Evolutionary conservation across 768 basidiomycete species (phyloP).

Genomic region (Suillus brevipes): DNA sequence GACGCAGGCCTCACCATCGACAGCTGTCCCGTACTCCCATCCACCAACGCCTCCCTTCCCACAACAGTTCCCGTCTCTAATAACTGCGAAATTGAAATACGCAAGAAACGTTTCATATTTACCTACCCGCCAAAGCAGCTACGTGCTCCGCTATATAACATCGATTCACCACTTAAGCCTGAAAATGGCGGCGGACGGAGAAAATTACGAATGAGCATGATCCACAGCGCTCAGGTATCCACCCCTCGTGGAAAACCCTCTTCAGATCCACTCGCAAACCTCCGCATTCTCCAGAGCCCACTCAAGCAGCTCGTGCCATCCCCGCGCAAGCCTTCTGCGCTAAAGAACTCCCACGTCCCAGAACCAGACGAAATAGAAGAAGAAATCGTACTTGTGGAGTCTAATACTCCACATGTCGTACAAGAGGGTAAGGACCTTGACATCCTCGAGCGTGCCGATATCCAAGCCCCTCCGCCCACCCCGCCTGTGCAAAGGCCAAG

Average conservation of each 20-base stretch:
- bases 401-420: conserved; percentile 63
- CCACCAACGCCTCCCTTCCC: conserved; percentile 30
- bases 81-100: conserved; percentile 66
- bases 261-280: conserved; percentile 58
- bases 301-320: conserved; percentile 21
- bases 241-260: conserved; percentile 55
- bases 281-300: conserved; percentile 57
- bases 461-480: conserved; percentile 16
- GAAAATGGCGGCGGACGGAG: conserved; percentile 23
- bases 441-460: conserved; percentile 68
- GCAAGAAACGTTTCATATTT: conserved; percentile 70
- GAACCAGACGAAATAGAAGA: conserved; percentile 44
- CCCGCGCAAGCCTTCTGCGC: conserved; percentile 13
- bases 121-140: conserved; percentile 74
- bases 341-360: conserved; percentile 16
- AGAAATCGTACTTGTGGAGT: conserved; percentile 62
- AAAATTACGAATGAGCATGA: conserved; percentile 71
- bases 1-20: conserved; percentile 58
- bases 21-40: conserved; percentile 60
- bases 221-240: conserved; percentile 72
- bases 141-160: conserved; percentile 50
- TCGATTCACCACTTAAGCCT: conserved; percentile 45
- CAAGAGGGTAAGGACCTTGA: conserved; percentile 71
- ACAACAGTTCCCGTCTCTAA: conserved; percentile 66
- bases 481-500: conserved; percentile 5